A percentile compares a stretch with the other conserved stretches of the same genome.
These are phyloP conservation scores for Agapanthus africanus DNA, from an alignment of 106 monocot species.

Conservation along the genomic window DNA sequence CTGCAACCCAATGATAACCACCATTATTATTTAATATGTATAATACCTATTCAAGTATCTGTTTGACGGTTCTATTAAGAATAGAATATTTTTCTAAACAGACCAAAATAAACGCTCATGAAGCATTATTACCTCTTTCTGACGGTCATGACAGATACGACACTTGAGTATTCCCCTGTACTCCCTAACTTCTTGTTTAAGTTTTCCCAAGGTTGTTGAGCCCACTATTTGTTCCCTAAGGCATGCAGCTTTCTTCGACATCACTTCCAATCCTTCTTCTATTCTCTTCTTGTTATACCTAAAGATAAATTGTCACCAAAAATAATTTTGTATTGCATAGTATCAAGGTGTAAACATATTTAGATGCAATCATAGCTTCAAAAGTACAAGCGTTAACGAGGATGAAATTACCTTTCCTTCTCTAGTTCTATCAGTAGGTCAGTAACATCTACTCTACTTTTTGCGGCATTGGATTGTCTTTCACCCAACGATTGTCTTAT, in stretches of 20 bases:
- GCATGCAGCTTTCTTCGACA: slow-evolving; percentile 31
- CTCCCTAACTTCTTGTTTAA: slow-evolving; percentile 49
- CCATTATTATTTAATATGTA: too few species aligned
- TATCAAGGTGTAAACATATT: not conserved
- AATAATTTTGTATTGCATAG: not conserved
- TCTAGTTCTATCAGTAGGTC: slow-evolving; percentile 69
- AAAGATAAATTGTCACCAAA: not conserved
- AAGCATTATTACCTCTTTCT: slow-evolving; percentile 51
- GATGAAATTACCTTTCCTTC: slow-evolving; percentile 64
- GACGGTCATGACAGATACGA: slow-evolving; percentile 42
- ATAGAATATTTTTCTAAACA: too few species aligned
- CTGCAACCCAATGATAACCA: slow-evolving; percentile 45
- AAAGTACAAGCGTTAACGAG: not conserved
- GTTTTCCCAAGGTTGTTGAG: slow-evolving; percentile 36
- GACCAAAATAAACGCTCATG: too few species aligned
- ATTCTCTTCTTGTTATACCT: slow-evolving; percentile 59
- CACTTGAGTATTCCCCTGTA: slow-evolving; percentile 67
- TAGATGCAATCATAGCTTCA: not conserved
- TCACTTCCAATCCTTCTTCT: slow-evolving; percentile 39
- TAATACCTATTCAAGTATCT: too few species aligned
- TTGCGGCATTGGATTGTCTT: slow-evolving; percentile 33
- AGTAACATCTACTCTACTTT: slow-evolving; percentile 39
- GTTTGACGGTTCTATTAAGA: too few species aligned
- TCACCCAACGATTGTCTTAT: slow-evolving; percentile 38
- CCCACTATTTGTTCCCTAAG: slow-evolving; percentile 33